Evolutionary conservation across 192 early-diverging fungal species (phyloP).

Genomic region (Endogone sp.): DNA sequence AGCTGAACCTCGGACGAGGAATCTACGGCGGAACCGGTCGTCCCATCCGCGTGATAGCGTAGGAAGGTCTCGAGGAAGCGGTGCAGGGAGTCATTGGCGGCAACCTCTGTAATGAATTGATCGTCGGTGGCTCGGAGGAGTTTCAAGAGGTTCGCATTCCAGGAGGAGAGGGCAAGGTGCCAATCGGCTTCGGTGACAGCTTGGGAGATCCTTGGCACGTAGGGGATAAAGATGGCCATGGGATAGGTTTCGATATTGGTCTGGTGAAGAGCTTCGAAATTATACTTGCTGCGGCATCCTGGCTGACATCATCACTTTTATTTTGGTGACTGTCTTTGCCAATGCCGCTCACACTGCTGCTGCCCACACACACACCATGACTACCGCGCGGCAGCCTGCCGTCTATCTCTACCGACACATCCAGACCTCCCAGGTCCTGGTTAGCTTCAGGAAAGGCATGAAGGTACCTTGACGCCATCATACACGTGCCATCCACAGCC

Average conservation of each 20-base stretch:
- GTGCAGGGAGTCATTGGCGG: slow-evolving; percentile 14
- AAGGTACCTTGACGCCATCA: slow-evolving; percentile 28
- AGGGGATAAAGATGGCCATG: not conserved
- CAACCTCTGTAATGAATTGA: slow-evolving; percentile 20
- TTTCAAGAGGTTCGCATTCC: slow-evolving; percentile 27
- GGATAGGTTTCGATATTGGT: no score
- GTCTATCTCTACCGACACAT: slow-evolving; percentile 52
- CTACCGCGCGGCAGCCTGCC: no score
- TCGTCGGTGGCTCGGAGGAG: slow-evolving; percentile 22
- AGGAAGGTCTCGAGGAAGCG: slow-evolving; percentile 31
- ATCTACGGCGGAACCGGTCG: slow-evolving; percentile 18
- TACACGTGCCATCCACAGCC: not conserved
- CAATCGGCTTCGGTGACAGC: slow-evolving; percentile 27
- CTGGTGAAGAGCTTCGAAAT: no score
- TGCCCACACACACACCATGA: no score
- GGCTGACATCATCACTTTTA: no score
- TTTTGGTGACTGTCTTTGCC: no score
- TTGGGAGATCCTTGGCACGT: not conserved
- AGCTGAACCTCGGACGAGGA: slow-evolving; percentile 24
- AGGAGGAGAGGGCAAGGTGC: slow-evolving; percentile 27
- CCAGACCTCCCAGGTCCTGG: slow-evolving; percentile 48
- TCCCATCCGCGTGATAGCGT: slow-evolving; percentile 25
- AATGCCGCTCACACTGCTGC: no score
- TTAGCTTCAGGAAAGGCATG: slow-evolving; percentile 38
- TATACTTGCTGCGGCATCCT: no score